These are phyloP conservation scores for Bipolaris gigantea DNA, from an alignment of 2,329 filamentous ascomycete genomes.

Conservation along the genomic window DNA sequence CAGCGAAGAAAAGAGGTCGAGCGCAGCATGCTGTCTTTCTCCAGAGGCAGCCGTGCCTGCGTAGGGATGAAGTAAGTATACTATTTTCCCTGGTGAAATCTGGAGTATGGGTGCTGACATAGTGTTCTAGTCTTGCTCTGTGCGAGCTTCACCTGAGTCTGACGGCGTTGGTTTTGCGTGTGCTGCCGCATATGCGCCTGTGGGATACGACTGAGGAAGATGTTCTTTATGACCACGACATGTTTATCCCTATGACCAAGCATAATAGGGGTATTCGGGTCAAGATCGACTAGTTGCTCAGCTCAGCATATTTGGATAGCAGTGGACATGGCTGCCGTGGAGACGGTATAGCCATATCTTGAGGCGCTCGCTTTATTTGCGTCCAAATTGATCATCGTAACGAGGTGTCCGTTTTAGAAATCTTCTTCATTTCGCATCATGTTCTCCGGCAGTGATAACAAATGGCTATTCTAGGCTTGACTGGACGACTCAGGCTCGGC, in stretches of 20 bases:
- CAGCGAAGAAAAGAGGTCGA: constrained; percentile 30
- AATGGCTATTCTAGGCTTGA: too few relatives aligned
- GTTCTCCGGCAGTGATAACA: too few relatives aligned
- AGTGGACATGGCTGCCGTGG: too few relatives aligned
- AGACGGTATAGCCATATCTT: too few relatives aligned
- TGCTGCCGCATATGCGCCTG: constrained; percentile 30
- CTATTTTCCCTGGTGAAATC: neutral
- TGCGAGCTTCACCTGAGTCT: constrained; percentile 29
- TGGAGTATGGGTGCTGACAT: neutral
- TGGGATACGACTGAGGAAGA: constrained; percentile 26
- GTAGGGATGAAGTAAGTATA: constrained; percentile 40
- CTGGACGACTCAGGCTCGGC: too few relatives aligned
- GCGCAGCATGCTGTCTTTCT: constrained; percentile 34
- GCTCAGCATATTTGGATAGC: too few relatives aligned
- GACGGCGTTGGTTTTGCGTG: constrained; percentile 24
- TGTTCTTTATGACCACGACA: constrained; percentile 28
- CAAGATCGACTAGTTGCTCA: constrained; percentile 9
- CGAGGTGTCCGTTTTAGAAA: too few relatives aligned
- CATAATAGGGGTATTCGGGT: constrained; percentile 27
- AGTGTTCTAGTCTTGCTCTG: constrained; percentile 21
- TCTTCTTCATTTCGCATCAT: too few relatives aligned
- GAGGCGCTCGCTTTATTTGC: too few relatives aligned
- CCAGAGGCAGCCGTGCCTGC: constrained; percentile 37
- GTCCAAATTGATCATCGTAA: too few relatives aligned
- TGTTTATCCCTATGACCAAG: constrained; percentile 34